Evolutionary conservation across 306 rosid genomes (phyloP).

Genomic region (Corylus heterophylla): DNA sequence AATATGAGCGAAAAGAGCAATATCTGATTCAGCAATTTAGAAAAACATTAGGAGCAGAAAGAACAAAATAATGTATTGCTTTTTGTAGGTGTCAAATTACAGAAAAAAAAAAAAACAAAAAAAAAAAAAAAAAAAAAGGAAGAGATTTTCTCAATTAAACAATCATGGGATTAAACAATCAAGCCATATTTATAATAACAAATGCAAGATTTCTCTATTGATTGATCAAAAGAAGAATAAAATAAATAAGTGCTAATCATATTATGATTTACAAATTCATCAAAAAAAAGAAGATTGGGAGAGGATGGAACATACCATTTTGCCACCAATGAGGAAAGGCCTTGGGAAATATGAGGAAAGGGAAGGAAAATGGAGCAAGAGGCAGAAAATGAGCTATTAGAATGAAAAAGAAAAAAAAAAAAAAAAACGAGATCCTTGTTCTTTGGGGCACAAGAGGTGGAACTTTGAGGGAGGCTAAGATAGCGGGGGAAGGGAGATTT

Average conservation of each 20-base stretch:
- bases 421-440: conserved; percentile 64
- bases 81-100: too few species aligned
- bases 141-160: neutral
- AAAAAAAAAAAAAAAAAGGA: neutral
- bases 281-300: neutral
- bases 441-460: conserved; percentile 55
- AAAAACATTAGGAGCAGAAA: too few species aligned
- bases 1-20: too few species aligned
- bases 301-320: conserved; percentile 52
- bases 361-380: conserved; percentile 28
- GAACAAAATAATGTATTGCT: too few species aligned
- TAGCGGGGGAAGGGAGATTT: neutral
- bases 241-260: neutral
- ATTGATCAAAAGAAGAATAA: neutral
- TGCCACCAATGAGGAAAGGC: conserved; percentile 61
- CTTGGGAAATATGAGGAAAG: conserved; percentile 43
- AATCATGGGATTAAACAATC: neutral
- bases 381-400: conserved; percentile 27
- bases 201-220: neutral
- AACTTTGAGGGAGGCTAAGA: conserved; percentile 39
- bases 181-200: neutral
- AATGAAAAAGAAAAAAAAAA: conserved; percentile 36
- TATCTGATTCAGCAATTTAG: too few species aligned
- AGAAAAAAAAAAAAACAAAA: too few species aligned
- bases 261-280: neutral